Evolutionary conservation across 2,329 filamentous ascomycete species (phyloP), one percentile per base, ranked within the genome.

Genomic region (Neoscytalidium dimidiatum): DNA sequence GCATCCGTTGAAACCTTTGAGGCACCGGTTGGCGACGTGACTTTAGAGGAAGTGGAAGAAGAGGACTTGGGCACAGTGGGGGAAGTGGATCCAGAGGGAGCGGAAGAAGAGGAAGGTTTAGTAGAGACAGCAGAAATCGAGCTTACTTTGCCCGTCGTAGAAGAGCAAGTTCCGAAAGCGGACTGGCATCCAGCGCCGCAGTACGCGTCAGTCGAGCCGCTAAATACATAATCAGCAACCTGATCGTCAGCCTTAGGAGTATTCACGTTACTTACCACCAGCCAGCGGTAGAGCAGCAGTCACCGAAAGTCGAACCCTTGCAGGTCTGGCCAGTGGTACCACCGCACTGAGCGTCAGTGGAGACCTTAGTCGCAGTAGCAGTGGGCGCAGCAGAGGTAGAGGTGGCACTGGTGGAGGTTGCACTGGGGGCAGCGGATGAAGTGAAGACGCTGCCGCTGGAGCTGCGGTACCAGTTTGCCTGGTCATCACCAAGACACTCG

Each of bases 391-490:
- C 58, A 49, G 67, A 49, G 28, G 67, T 68, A 7, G 71, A 77
- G 38, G 75, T 77, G n/a, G 71, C 71, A 46, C 68, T 61, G 52
- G 66, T 23, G 21, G 67, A 68, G 1, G 75, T 76, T 21, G 70
- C 71, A 46, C 81, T 69, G 49, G 60, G 72, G 71, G 71, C 71
- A 72, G 68, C 75, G 68, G 68, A 70, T 2, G 62, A 64, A 31
- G 62, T 64, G 19, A 64, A 64, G 19, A 64, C 51, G 11, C 51
- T 57, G 29, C 62, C 62, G 23, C 38, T 57, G 51, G 62, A 64
- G 8, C 38, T 28, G 68, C 84, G 80, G 72, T 84, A 83, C 81
- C 81, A 84, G 73, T 84, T 83, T 35, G 68, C 72, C 4, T 69
- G 62, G 9, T 79, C 76, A 67, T 83, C 81, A 9, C 75, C 78